phyloP scores from a whole-genome alignment of 805 yeast genomes.

The Candida germanica region DNA sequence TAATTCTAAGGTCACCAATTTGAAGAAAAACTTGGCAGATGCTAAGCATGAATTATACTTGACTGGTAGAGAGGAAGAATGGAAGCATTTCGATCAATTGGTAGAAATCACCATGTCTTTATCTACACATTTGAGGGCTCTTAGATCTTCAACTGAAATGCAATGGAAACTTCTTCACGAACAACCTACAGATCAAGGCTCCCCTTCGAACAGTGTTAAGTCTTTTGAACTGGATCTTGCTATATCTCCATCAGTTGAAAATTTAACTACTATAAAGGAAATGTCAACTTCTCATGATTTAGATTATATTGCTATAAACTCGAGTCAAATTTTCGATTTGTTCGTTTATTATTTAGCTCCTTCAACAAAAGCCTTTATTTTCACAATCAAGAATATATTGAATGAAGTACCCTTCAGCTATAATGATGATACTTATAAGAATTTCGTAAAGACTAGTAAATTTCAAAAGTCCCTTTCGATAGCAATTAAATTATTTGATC shows the following conservation, averaged over 20 bases:
- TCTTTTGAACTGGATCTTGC: slow-evolving; percentile 18
- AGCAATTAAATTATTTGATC: slow-evolving; percentile 55
- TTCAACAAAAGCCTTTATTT: slow-evolving; percentile 61
- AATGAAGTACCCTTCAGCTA: slow-evolving; percentile 55
- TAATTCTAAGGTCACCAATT: slow-evolving; percentile 34
- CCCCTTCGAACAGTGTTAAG: slow-evolving; percentile 21
- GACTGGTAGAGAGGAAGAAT: slow-evolving; percentile 56
- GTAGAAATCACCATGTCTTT: slow-evolving; percentile 52
- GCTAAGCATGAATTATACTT: slow-evolving; percentile 58
- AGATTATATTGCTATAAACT: slow-evolving; percentile 21
- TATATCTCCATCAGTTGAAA: slow-evolving; percentile 27
- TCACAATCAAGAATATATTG: slow-evolving; percentile 60
- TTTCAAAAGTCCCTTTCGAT: slow-evolving; percentile 44
- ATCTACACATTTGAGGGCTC: slow-evolving; percentile 60
- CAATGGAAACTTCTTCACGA: slow-evolving; percentile 53
- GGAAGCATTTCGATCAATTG: slow-evolving; percentile 39
- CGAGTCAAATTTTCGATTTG: slow-evolving; percentile 55
- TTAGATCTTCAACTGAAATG: slow-evolving; percentile 66
- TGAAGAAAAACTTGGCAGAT: slow-evolving; percentile 50
- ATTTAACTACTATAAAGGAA: slow-evolving; percentile 22
- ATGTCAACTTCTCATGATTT: slow-evolving; percentile 14
- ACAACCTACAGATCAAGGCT: slow-evolving; percentile 2
- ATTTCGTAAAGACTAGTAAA: slow-evolving; percentile 39
- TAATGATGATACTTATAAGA: slow-evolving; percentile 18
- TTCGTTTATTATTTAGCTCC: slow-evolving; percentile 72